These are phyloP conservation scores for Chaetomium tenue DNA, from an alignment of 495 filamentous ascomycete genomes.

Conservation along the genomic window DNA sequence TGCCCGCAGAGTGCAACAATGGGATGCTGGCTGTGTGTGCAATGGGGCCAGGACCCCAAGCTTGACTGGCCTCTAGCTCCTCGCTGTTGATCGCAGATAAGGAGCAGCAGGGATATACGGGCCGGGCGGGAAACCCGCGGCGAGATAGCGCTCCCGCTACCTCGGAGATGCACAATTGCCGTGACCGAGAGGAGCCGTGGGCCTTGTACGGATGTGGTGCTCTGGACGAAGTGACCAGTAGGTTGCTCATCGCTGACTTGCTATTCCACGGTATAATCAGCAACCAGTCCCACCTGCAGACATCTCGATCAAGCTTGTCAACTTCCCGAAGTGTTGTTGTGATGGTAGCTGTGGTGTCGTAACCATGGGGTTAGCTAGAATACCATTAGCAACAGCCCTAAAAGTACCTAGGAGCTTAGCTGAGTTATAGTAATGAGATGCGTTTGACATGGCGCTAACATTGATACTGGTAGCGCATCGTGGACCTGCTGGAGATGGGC, in stretches of 20 bases:
- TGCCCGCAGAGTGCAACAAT: not conserved
- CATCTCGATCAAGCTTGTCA: not conserved
- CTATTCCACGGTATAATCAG: not conserved
- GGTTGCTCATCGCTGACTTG: not conserved
- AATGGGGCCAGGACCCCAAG: not conserved
- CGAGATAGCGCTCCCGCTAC: slow-evolving; percentile 7
- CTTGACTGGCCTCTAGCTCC: not conserved
- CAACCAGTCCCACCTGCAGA: not conserved
- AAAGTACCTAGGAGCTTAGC: too few species aligned
- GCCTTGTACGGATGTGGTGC: not conserved
- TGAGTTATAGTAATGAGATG: not conserved
- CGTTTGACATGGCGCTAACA: not conserved
- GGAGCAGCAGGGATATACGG: not conserved
- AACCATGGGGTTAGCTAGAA: too few species aligned
- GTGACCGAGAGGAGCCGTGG: not conserved
- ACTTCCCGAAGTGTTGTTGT: not conserved
- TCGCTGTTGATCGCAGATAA: slow-evolving; percentile 9
- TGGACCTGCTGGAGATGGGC: not conserved
- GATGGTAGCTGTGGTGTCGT: too few species aligned
- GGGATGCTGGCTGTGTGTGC: not conserved
- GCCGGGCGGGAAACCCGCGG: slow-evolving; percentile 1
- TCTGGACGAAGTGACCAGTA: slow-evolving; percentile 1
- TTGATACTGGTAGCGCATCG: not conserved
- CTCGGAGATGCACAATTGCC: slow-evolving; percentile 13
- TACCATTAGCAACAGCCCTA: not conserved